Conservation (phyloP, 1,139 yeast species). For the Saccharomycopsis hybrid region DNA sequence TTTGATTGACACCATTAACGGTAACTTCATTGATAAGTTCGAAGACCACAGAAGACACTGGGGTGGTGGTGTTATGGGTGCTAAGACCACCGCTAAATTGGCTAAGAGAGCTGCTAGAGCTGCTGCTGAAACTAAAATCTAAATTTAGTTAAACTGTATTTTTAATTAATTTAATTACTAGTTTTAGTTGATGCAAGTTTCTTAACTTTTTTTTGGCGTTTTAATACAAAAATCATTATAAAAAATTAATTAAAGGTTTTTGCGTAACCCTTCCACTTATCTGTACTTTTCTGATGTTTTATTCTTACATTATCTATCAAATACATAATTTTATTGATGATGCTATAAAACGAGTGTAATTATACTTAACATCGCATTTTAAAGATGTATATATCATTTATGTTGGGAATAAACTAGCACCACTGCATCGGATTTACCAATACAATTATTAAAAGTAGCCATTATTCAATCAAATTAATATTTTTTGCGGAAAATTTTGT, state of each 20-base stretch:
- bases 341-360: too few species aligned
- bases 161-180: slow-evolving; percentile 3
- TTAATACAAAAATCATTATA: slow-evolving; percentile 7
- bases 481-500: too few species aligned
- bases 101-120: slow-evolving; percentile 49
- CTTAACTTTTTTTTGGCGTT: too few species aligned
- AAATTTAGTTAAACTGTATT: slow-evolving; percentile 21
- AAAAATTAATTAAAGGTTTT: neutral
- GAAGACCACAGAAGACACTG: slow-evolving; percentile 96
- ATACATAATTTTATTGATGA: too few species aligned
- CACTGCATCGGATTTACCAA: too few species aligned
- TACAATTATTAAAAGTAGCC: too few species aligned
- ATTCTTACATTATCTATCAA: too few species aligned
- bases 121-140: slow-evolving; percentile 39
- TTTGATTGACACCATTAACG: slow-evolving; percentile 84
- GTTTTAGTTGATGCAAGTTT: slow-evolving; percentile 2
- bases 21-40: slow-evolving; percentile 88
- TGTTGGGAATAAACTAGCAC: too few species aligned
- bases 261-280: neutral
- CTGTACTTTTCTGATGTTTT: neutral
- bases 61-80: slow-evolving; percentile 99
- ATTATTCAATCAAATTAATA: too few species aligned
- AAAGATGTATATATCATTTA: too few species aligned
- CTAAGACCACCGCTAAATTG: slow-evolving; percentile 77
- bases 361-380: too few species aligned